phyloP scores from a whole-genome alignment of 805 yeast species.

The Candida suzukii region DNA sequence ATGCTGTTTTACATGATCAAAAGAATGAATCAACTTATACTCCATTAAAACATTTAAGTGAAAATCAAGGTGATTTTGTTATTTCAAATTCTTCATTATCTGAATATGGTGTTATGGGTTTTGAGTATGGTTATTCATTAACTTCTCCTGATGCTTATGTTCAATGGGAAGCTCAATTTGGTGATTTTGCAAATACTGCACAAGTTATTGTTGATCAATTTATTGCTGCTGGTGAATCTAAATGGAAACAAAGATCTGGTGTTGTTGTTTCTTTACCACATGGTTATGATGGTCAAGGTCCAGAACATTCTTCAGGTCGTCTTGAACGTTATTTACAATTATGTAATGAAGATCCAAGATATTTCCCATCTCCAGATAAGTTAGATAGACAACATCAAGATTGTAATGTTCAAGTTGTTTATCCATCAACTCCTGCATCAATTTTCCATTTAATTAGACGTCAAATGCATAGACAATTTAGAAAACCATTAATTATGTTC shows the following conservation, averaged over 20 bases:
- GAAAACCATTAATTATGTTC: slow-evolving; percentile 81
- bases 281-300: slow-evolving; percentile 99
- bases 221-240: slow-evolving; percentile 92
- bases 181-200: slow-evolving; percentile 99
- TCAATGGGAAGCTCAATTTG: slow-evolving; percentile 99
- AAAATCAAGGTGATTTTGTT: slow-evolving; percentile 77
- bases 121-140: slow-evolving; percentile 97
- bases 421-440: slow-evolving; percentile 97
- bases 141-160: slow-evolving; percentile 96
- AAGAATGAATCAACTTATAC: slow-evolving; percentile 73
- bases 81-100: slow-evolving; percentile 94
- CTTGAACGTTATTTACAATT: slow-evolving; percentile 93
- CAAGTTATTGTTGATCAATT: slow-evolving; percentile 97
- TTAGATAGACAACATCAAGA: slow-evolving; percentile 98
- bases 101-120: slow-evolving; percentile 99
- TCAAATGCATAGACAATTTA: slow-evolving; percentile 98
- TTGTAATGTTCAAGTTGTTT: slow-evolving; percentile 94
- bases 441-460: slow-evolving; percentile 95
- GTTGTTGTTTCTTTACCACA: slow-evolving; percentile 92
- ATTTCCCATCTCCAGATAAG: slow-evolving; percentile 84
- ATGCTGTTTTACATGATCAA: slow-evolving; percentile 96
- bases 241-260: slow-evolving; percentile 99
- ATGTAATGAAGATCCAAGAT: slow-evolving; percentile 93
- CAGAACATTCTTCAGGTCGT: slow-evolving; percentile 98
- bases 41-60: slow-evolving; percentile 76